Evolutionary conservation across 2,329 filamentous ascomycete genomes (phyloP), one percentile per base, ranked within the genome.

Genomic region (Bipolaris zeicola): DNA sequence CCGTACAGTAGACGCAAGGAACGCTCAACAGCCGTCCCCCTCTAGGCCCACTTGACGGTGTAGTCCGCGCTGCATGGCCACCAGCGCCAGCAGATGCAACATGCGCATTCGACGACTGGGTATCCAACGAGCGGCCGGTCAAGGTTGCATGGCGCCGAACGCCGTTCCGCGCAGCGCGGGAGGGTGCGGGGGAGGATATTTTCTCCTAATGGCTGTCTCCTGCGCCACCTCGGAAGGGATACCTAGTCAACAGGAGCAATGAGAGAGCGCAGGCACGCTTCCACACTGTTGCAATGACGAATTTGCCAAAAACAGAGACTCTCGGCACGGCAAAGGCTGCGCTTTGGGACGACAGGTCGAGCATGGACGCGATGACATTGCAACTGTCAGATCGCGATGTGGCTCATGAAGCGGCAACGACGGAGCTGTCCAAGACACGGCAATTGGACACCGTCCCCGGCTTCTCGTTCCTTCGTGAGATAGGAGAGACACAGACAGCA

Each of bases 351-450:
- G 44, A 28, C 36, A 28, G 6, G 36, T 38, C 31, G 16, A 41
- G 39, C 22, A 47, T 28, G 42, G 42, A 24, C 31, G 28, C 43
- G 38, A 24, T 28, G 26, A 16, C 16, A 33, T 22, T 22, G 22
- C 16, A 39, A 34, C 52, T 28, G 37, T 56, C 53, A 52, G 48
- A 46, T 14, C 43, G 26, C 24, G 49, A 50, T 22, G 47, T 43
- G 43, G 53, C 38, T 52, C 26, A 14, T 48, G 53, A 38, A 33
- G 42, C 53, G 49, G 13, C 16, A 18, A 11, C 20, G n/a, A 37
- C 37, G 20, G 33, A 55, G 45, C 52, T 38, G 46, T 22, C 6
- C 18, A 50, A 37, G 49, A 20, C 50, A 42, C 53, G 53, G 53
- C 43, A 56, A 22, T 48, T 52, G 42, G 26, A 42, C 33, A 33